Base-by-base conservation (phyloP, 441 rosid genomes). In the Dalechampia spathulata region DNA sequence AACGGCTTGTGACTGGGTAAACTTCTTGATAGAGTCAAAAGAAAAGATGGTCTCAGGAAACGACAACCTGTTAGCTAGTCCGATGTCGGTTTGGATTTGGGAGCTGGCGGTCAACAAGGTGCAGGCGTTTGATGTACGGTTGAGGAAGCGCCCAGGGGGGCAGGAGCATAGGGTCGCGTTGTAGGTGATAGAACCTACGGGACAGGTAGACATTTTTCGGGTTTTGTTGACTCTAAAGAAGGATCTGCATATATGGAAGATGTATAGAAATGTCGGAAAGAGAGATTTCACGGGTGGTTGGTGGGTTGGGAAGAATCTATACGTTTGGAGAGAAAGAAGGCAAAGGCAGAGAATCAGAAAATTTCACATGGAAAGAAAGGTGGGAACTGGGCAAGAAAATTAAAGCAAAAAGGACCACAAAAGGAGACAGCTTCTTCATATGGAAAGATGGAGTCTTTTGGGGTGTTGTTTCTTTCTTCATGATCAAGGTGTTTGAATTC, bases 1-100 rank as follows among this genome's bases (percentile, higher is more conserved):
- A 7, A 93, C 78, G 7, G 96, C 99, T 66, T 93, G 96, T 6
- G 99, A 93, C 67, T 87, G 91, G 48, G 90, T 85, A 60, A 90
- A 79, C 80, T 79, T 85, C 65, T 71, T 79, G 60, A 93, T 81
- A 8, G 85, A 71, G 21, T 93, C 95, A 62, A 90, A 93, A 3
- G 86, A 69, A 50, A 93, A 81, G 6, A 93, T 58, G 2, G 87
- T 76, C 60, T 73, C 83, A 1, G 93, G 91, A 47, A 90, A 81
- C 5, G 86, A 75, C 2, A 72, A 0, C 1, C 73, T 56, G 32
- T 5, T 28, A 32, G 47, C 70, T 63, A 60, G 65, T 51, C 90
- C 96, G 13, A 72, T 71, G 61, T 70, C 85, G 12, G 79, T 57
- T 1, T 37, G 8, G 64, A 90, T 75, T 45, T 47, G 59, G 37